Base-by-base conservation (phyloP, 805 yeast species). In the Wickerhamomyces subpelliculosus region DNA sequence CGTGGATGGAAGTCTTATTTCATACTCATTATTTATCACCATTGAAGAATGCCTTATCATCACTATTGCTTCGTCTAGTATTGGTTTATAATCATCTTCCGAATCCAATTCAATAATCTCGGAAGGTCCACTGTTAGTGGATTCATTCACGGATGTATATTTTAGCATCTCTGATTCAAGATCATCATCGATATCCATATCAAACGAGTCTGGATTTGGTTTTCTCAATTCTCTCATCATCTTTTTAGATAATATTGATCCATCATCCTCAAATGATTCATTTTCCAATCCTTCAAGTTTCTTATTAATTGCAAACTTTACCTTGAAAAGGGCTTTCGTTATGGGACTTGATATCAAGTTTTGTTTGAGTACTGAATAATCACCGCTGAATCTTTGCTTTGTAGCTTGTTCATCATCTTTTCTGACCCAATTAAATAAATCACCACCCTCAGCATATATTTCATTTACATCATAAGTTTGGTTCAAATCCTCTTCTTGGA, bases 331-430 rank as follows among this genome's bases (percentile, higher is more conserved):
- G 16, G 55, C 50, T 20, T 51, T 47, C 22, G 68, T 49, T 2
- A 64, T 50, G 2, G 75, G 72, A 14, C 73, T 64, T 14, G 60
- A 60, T 26, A 67, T 46, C n/a, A 72, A 43, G 11, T 68, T 65
- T 40, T 62, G 60, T 43, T 61, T 62, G 27, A 59, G 39, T 34
- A 51, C 61, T 8, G 43, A 36, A 32, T 48, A 40, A 24, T 43
- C 39, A n/a, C 29, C 40, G 1, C 34, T 36, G 18, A 24, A 32
- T n/a, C 34, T 17, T 7, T 38, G 39, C 7, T 37, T 33, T 7
- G 19, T 12, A 5, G 34, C 30, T 2, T 26, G 17, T 2, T 18
- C 29, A 3, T 21, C 21, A 3, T 19, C 38, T 12, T 23, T 26
- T 1, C 25, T 3, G 16, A 37, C 35, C 50, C 47, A 47, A 3